Base-by-base conservation (phyloP, 352 stramenopile genomes). In the Peronospora destructor region DNA sequence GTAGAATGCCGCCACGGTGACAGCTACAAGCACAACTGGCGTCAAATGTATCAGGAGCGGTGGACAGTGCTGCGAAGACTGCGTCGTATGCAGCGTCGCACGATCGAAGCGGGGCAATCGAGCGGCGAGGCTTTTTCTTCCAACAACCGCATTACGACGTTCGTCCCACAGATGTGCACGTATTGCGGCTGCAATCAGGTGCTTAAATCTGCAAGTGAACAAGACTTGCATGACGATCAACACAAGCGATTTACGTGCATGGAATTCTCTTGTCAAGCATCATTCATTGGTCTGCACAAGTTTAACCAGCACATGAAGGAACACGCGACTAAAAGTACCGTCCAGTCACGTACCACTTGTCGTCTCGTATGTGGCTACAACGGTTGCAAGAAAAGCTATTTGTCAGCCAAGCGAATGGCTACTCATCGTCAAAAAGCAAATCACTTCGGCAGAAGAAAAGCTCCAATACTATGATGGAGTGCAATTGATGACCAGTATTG, bases 381-480 rank as follows among this genome's bases (percentile, higher is more conserved):
- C 13, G 53, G 52, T 3, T 82, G 71, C 34, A 50, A 33, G 8
- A 73, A 72, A 60, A 71, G 16, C 8, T 82, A 82, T 58, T 43
- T 40, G 8, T 73, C 66, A 1, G 30, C 53, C 14, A 76, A 71
- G 48, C 26, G 68, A 39, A n/a, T n/a, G n/a, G n/a, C n/a, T n/a
- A n/a, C n/a, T n/a, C n/a, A n/a, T n/a, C n/a, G n/a, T n/a, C n/a
- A n/a, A n/a, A n/a, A n/a, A n/a, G n/a, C n/a, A n/a, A n/a, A n/a
- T n/a, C n/a, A n/a, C n/a, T n/a, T n/a, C n/a, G n/a, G n/a, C n/a
- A n/a, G n/a, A n/a, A n/a, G n/a, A n/a, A n/a, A n/a, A n/a, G n/a
- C n/a, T n/a, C n/a, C n/a, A n/a, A n/a, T 23, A 23, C 1, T 23
- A 23, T 23, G 19, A 23, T 23, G 19, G 19, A 23, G 19, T 23